These are phyloP conservation scores for Fomes fomentarius DNA, from an alignment of 1,284 basidiomycete species.

Conservation along the genomic window DNA sequence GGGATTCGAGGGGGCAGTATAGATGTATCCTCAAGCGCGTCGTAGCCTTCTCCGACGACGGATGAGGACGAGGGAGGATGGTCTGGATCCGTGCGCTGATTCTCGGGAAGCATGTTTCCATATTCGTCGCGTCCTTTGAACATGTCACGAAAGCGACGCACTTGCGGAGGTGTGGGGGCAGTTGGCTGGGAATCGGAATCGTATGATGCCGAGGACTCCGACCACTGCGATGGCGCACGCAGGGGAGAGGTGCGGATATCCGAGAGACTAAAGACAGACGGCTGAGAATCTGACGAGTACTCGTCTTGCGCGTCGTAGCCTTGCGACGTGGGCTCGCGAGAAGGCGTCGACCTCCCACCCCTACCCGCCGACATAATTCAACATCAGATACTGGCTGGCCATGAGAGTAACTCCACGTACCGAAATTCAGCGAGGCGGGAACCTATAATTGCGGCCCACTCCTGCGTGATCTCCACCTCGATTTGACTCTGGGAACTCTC, in stretches of 20 bases:
- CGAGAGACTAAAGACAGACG: conserved; percentile 1
- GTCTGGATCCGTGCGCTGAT: neutral
- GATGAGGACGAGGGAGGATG: neutral
- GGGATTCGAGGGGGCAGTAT: neutral
- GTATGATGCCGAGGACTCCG: conserved; percentile 1
- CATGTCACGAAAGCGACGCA: conserved; percentile 17
- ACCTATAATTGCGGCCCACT: conserved; percentile 6
- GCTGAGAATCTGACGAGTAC: conserved; percentile 14
- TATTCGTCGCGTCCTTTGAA: conserved; percentile 18
- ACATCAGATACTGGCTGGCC: too few species aligned
- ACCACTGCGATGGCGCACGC: conserved; percentile 2
- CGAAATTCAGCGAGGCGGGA: neutral
- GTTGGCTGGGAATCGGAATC: neutral
- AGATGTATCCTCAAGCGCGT: neutral
- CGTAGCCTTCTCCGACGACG: neutral
- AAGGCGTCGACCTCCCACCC: conserved; percentile 5
- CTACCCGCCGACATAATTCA: neutral
- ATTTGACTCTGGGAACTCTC: conserved; percentile 26
- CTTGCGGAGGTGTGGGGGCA: conserved; percentile 8
- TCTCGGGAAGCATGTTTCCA: conserved; percentile 8
- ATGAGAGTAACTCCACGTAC: neutral
- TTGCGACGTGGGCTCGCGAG: conserved; percentile 3
- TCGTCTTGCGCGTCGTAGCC: conserved; percentile 19
- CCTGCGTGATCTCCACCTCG: conserved; percentile 15
- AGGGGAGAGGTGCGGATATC: conserved; percentile 4